Percentiles rank a stretch among this genome's conserved stretches.
phyloP scores from a whole-genome alignment of 1,284 basidiomycete species.

The Taiwanofungus camphoratus region DNA sequence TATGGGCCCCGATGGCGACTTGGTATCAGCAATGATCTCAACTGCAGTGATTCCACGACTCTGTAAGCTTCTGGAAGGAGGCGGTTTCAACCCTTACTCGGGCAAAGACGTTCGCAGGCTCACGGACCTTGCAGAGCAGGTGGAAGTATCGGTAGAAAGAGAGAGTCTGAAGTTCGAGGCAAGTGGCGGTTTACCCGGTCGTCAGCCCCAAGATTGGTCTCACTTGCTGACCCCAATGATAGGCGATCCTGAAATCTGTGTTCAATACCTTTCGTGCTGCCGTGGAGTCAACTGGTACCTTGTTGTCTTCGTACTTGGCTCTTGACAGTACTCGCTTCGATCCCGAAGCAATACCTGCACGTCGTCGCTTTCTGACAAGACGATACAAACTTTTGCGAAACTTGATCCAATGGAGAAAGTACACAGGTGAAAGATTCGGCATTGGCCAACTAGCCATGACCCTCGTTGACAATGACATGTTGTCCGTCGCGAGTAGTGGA shows the following conservation, averaged over 20 bases:
- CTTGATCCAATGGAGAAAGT: slow-evolving; percentile 71
- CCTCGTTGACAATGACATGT: slow-evolving; percentile 56
- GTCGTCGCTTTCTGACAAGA: slow-evolving; percentile 66
- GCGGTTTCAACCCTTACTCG: slow-evolving; percentile 82
- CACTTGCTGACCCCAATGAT: no score
- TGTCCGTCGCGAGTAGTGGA: slow-evolving; percentile 66
- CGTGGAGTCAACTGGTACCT: slow-evolving; percentile 39
- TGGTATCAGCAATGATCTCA: slow-evolving; percentile 85
- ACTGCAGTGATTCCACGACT: slow-evolving; percentile 78
- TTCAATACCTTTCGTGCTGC: slow-evolving; percentile 53
- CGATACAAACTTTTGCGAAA: slow-evolving; percentile 71
- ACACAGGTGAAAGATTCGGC: slow-evolving; percentile 58
- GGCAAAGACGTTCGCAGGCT: slow-evolving; percentile 56
- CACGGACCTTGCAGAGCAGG: slow-evolving; percentile 75
- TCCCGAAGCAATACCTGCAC: slow-evolving; percentile 68
- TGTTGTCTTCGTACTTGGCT: slow-evolving; percentile 39
- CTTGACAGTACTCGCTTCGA: slow-evolving; percentile 56
- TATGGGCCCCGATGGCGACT: slow-evolving; percentile 78
- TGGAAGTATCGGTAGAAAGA: slow-evolving; percentile 71
- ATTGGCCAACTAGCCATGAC: slow-evolving; percentile 51
- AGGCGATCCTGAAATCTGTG: slow-evolving; percentile 57
- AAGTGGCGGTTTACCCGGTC: no score
- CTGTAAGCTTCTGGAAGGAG: slow-evolving; percentile 62
- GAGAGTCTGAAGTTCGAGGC: slow-evolving; percentile 72
- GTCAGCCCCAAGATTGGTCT: no score